phyloP scores from a whole-genome alignment of 495 filamentous ascomycete species.

The Articulospora tetracladia region DNA sequence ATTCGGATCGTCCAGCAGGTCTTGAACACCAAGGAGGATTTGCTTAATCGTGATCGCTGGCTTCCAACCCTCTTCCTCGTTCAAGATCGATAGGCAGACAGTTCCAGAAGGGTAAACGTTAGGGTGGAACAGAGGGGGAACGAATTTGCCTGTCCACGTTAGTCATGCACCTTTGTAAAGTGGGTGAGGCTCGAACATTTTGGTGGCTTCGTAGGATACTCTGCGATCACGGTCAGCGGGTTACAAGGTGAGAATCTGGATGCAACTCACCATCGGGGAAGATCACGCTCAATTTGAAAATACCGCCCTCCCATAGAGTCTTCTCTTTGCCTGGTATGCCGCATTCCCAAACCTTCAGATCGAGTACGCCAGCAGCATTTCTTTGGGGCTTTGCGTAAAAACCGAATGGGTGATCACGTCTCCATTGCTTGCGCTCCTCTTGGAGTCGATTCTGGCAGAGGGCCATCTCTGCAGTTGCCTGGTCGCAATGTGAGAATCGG shows the following conservation, averaged over 20 bases:
- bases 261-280: conserved; percentile 85
- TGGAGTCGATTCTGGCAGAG: conserved; percentile 84
- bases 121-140: conserved; percentile 93
- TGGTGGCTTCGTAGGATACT: conserved; percentile 97
- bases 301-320: conserved; percentile 93
- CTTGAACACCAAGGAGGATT: conserved; percentile 93
- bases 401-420: conserved; percentile 93
- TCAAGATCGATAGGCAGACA: conserved; percentile 94
- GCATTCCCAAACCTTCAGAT: conserved; percentile 95
- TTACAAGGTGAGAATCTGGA: not conserved
- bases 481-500: not conserved
- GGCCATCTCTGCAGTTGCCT: conserved; percentile 54
- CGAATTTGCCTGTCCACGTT: conserved; percentile 77
- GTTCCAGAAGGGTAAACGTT: conserved; percentile 99
- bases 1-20: conserved; percentile 93
- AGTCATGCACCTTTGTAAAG: conserved; percentile 6
- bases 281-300: conserved; percentile 88
- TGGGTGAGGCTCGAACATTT: conserved; percentile 67
- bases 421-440: conserved; percentile 96
- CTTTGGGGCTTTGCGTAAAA: conserved; percentile 90
- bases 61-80: conserved; percentile 98
- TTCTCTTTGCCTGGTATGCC: conserved; percentile 93
- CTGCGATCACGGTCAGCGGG: conserved; percentile 42
- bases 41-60: conserved; percentile 98
- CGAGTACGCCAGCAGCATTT: conserved; percentile 73